Evolutionary conservation across 2,329 filamentous ascomycete species (phyloP).

Genomic region (Arthroderma uncinatum): DNA sequence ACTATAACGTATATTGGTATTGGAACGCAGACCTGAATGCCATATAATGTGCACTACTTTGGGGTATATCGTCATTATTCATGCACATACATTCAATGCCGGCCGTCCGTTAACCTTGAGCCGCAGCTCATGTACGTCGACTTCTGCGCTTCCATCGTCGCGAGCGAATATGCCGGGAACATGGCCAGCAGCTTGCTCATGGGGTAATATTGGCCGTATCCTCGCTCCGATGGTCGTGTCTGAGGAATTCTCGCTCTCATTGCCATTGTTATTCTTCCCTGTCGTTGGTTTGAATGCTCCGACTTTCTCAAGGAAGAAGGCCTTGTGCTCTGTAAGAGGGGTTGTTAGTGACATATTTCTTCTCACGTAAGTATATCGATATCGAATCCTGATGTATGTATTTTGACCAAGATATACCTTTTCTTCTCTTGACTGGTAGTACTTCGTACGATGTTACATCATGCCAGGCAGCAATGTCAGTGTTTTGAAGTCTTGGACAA

Average conservation of each 20-base stretch:
- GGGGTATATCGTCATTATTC: background rate
- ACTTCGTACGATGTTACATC: no score
- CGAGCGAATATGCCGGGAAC: background rate
- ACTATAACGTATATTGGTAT: background rate
- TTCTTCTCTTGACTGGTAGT: background rate
- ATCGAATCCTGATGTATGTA: no score
- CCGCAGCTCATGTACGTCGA: background rate
- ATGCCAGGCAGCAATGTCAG: no score
- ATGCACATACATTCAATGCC: constrained; percentile 1
- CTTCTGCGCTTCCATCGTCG: background rate
- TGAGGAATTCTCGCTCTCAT: background rate
- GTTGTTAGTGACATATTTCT: background rate
- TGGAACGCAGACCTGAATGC: background rate
- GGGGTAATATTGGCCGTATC: background rate
- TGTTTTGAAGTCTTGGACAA: no score
- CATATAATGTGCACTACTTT: background rate
- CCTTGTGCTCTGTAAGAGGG: background rate
- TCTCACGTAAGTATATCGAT: background rate
- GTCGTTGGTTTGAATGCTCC: background rate
- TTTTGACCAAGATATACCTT: no score
- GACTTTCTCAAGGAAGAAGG: background rate
- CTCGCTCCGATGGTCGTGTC: background rate
- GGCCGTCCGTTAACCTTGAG: constrained; percentile 1
- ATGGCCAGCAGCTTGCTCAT: background rate
- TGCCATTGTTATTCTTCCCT: background rate